These are phyloP conservation scores for Colletotrichum coccodes DNA, from an alignment of 2,329 filamentous ascomycete species.

Conservation along the genomic window DNA sequence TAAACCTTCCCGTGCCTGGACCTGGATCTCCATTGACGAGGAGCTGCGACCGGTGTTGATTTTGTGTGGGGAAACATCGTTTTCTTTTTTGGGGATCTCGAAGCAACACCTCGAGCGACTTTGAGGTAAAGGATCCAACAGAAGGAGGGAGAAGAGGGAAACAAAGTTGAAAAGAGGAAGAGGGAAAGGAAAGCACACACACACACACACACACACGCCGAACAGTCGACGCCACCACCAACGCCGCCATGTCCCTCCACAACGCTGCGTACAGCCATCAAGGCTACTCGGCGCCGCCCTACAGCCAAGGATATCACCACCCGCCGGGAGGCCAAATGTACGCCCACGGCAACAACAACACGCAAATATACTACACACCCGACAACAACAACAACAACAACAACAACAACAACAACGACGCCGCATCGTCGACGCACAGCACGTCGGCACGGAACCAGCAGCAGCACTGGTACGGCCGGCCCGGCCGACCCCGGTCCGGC, in stretches of 20 bases:
- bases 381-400: no score
- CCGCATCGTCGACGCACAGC: constrained; percentile 10
- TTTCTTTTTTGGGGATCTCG: neutral
- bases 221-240: neutral
- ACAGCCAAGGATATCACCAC: constrained; percentile 29
- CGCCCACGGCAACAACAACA: neutral
- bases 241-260: constrained; percentile 25
- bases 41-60: neutral
- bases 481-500: neutral
- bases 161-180: neutral
- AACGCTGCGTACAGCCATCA: constrained; percentile 26
- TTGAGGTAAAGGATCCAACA: neutral
- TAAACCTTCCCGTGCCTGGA: neutral
- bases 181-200: neutral
- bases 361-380: constrained; percentile 18
- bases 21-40: neutral
- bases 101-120: neutral
- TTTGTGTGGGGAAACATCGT: neutral
- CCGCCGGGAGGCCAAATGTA: constrained; percentile 27
- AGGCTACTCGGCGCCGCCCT: constrained; percentile 25
- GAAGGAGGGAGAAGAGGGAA: neutral
- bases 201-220: neutral
- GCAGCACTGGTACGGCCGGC: constrained; percentile 28
- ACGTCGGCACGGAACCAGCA: neutral
- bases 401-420: neutral